Evolutionary conservation across 2,329 filamentous ascomycete genomes (phyloP), one percentile per base, ranked within the genome.

Genomic region (Talaromyces albobiverticillius): DNA sequence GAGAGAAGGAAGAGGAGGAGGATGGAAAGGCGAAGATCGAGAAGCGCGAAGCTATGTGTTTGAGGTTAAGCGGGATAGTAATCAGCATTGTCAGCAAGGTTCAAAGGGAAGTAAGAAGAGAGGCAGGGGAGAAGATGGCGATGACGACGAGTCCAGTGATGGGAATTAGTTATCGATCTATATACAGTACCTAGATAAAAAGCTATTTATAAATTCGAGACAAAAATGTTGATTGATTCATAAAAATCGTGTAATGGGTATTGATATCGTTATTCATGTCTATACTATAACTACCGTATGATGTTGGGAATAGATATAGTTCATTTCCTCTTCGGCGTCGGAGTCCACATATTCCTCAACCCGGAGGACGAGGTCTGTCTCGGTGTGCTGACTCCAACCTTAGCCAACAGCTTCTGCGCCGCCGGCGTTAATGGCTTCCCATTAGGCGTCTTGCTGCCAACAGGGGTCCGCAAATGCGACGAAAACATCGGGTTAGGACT

Each of bases 11-110:
- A 78, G 75, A 75, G 32, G 72, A 49, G 74, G 74, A 22, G 75
- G 73, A 11, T 79, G 76, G 75, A 71, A 67, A 49, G 76, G 75
- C 13, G 75, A 79, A 58, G 71, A 79, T 61, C 66, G 76, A 53
- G 68, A 76, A 55, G 73, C 76, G 25, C 66, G 73, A 57, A 73
- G 73, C 64, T 77, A 76, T 66, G 71, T 76, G 31, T 73, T 77
- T 57, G 74, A 76, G 60, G 62, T 69, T 41, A 73, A 71, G 61
- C 62, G 61, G 65, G 73, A 59, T 63, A 69, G 20, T 10, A 26
- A 20, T n/a, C 46, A 26, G 9, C 3, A 23, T 14, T 26, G 26
- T 1, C 48, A 51, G n/a, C 50, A 38, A n/a, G 32, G 16, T 16
- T 18, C n/a, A 9, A 46, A 36, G 22, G 29, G 31, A 1, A 51